A percentile compares a stretch with the other conserved stretches of the same genome.
These are phyloP conservation scores for Hanseniaspora vineae DNA, from an alignment of 805 yeast species.

Conservation along the genomic window DNA sequence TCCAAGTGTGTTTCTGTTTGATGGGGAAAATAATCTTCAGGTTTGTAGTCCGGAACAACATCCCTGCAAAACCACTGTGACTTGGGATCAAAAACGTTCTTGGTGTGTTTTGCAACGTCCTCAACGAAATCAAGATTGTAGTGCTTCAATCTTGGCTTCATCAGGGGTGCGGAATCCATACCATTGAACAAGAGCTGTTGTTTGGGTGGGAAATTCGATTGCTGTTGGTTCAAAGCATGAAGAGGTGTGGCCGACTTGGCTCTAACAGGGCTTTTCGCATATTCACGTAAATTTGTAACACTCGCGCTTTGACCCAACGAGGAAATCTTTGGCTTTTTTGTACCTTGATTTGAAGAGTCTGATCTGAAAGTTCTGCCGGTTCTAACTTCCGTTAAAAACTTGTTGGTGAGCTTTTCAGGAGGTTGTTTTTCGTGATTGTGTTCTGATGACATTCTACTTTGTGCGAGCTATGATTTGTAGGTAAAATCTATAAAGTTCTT, in stretches of 20 bases:
- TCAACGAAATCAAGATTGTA: constrained; percentile 43
- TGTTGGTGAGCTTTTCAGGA: neutral
- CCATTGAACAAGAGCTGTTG: constrained; percentile 9
- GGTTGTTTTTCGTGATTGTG: neutral
- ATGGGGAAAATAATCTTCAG: constrained; percentile 51
- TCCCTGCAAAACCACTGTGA: constrained; percentile 30
- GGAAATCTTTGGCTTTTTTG: neutral
- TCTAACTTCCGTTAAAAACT: neutral
- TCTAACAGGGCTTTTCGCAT: neutral
- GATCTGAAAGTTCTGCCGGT: neutral
- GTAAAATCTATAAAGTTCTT: too few relatives aligned
- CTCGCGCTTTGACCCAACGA: neutral
- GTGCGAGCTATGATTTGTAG: neutral
- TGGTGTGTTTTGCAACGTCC: constrained; percentile 22
- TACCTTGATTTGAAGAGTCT: neutral
- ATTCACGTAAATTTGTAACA: neutral
- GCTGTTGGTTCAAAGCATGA: neutral
- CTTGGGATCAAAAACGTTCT: constrained; percentile 19
- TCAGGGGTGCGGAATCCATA: constrained; percentile 13
- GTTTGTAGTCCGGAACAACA: constrained; percentile 21
- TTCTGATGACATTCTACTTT: neutral
- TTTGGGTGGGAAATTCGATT: neutral
- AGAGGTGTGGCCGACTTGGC: neutral
- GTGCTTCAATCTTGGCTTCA: constrained; percentile 22
- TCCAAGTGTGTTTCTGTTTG: constrained; percentile 53